These are phyloP conservation scores for Citrus cavaleriei DNA, from an alignment of 345 rosid genomes.

Conservation along the genomic window DNA sequence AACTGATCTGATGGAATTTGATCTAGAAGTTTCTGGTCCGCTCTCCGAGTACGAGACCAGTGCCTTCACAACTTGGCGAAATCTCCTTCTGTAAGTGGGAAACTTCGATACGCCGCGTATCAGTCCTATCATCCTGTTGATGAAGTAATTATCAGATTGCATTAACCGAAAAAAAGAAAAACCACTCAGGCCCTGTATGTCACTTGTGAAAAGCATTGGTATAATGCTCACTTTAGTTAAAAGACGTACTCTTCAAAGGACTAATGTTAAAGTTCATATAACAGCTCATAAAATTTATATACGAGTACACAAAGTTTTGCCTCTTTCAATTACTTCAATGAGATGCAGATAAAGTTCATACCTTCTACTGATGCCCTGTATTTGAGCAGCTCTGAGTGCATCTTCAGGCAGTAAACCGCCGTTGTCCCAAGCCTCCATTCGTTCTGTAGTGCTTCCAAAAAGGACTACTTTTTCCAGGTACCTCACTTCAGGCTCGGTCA, in stretches of 20 bases:
- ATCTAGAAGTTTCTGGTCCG: constrained; percentile 29
- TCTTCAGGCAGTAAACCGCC: constrained; percentile 41
- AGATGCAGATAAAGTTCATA: constrained; percentile 19
- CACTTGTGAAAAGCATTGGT: background rate
- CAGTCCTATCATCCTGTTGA: constrained; percentile 70
- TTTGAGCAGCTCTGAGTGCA: constrained; percentile 68
- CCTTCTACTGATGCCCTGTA: constrained; percentile 86
- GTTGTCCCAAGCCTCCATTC: constrained; percentile 64
- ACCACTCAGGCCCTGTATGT: background rate
- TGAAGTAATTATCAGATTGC: background rate
- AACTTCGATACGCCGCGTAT: constrained; percentile 55
- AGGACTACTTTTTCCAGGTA: constrained; percentile 62
- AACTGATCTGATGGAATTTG: constrained; percentile 38
- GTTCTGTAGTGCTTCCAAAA: constrained; percentile 43
- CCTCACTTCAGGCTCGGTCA: constrained; percentile 55
- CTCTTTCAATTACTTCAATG: background rate
- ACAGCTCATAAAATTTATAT: background rate
- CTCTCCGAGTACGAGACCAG: constrained; percentile 41
- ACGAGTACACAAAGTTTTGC: background rate
- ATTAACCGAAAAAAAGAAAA: background rate
- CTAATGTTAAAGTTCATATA: background rate
- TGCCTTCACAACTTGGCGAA: constrained; percentile 61
- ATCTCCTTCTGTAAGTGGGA: constrained; percentile 69
- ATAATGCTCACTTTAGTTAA: background rate
- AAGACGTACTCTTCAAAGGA: background rate